A percentile compares a stretch with the other conserved stretches of the same genome.
phyloP scores from a whole-genome alignment of 2,329 filamentous ascomycete species.

The Fusarium sp. region DNA sequence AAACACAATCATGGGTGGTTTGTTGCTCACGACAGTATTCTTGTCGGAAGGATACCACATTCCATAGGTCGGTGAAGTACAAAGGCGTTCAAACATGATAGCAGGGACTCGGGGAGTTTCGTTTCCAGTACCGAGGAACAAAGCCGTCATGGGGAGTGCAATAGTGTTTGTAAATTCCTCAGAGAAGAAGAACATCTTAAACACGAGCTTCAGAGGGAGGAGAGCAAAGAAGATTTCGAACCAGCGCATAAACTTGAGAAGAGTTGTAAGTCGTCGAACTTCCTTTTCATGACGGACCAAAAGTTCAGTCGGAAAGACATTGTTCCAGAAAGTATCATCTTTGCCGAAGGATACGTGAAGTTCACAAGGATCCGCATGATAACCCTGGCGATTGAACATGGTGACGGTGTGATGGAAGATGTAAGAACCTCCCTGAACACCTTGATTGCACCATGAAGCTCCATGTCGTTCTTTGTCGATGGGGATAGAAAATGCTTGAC shows the following conservation, averaged over 20 bases:
- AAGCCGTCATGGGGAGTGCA: constrained; percentile 21
- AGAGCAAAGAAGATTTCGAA: constrained; percentile 30
- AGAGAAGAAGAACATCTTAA: constrained; percentile 21
- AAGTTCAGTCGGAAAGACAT: constrained; percentile 22
- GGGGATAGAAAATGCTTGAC: constrained; percentile 32
- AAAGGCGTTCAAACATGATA: constrained; percentile 25
- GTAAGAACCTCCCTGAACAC: constrained; percentile 28
- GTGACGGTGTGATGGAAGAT: constrained; percentile 34
- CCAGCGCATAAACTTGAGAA: constrained; percentile 36
- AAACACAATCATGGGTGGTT: constrained; percentile 27
- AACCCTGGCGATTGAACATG: constrained; percentile 31
- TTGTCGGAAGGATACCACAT: constrained; percentile 33
- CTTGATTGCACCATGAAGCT: constrained; percentile 33
- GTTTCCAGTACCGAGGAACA: constrained; percentile 28
- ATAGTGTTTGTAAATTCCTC: constrained; percentile 33
- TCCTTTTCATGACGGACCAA: constrained; percentile 22
- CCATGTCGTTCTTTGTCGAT: constrained; percentile 32
- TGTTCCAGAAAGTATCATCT: constrained; percentile 28
- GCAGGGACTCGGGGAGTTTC: constrained; percentile 24
- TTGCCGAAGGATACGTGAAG: constrained; percentile 27
- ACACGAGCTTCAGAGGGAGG: constrained; percentile 9
- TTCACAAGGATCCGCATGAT: constrained; percentile 25
- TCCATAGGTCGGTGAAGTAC: constrained; percentile 26
- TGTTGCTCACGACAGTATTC: constrained; percentile 17
- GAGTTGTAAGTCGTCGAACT: constrained; percentile 14